Evolutionary conservation across 2,329 filamentous ascomycete genomes (phyloP).

Genomic region (Seiridium unicorne): DNA sequence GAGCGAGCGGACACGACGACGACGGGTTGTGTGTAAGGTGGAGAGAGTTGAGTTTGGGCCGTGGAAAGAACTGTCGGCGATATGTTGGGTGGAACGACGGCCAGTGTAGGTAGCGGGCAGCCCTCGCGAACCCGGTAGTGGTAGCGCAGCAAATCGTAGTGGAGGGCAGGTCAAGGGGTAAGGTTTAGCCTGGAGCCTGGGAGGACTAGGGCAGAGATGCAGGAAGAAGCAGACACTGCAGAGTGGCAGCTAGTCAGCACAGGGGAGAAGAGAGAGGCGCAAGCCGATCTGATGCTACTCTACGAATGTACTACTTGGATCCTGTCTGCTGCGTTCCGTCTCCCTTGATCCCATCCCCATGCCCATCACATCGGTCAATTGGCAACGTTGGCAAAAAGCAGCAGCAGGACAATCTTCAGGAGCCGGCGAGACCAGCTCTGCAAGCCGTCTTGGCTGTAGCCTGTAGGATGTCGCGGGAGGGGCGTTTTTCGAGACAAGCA

Average conservation of each 20-base stretch:
- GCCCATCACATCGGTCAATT: too few species aligned
- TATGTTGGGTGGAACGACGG: slow-evolving; percentile 3
- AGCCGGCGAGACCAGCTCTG: not conserved
- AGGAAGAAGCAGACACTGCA: too few species aligned
- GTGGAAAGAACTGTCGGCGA: slow-evolving; percentile 1
- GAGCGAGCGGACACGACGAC: not conserved
- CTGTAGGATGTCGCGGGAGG: slow-evolving; percentile 2
- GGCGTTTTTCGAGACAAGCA: slow-evolving; percentile 5
- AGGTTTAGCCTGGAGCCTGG: not conserved
- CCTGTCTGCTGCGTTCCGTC: too few species aligned
- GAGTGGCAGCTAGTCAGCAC: too few species aligned
- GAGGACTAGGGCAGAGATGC: too few species aligned
- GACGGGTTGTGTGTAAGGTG: not conserved
- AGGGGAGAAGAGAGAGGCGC: too few species aligned
- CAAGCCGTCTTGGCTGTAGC: not conserved
- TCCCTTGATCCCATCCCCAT: too few species aligned
- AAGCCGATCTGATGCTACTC: too few species aligned
- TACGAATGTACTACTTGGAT: too few species aligned
- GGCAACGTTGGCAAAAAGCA: too few species aligned
- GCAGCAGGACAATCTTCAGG: too few species aligned
- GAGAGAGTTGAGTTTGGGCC: slow-evolving; percentile 1
- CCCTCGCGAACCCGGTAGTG: not conserved
- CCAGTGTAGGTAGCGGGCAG: not conserved
- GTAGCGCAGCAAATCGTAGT: not conserved
- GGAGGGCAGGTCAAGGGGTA: slow-evolving; percentile 3